Evolutionary conservation across 345 rosid genomes (phyloP).

Genomic region (Brassica rapa): DNA sequence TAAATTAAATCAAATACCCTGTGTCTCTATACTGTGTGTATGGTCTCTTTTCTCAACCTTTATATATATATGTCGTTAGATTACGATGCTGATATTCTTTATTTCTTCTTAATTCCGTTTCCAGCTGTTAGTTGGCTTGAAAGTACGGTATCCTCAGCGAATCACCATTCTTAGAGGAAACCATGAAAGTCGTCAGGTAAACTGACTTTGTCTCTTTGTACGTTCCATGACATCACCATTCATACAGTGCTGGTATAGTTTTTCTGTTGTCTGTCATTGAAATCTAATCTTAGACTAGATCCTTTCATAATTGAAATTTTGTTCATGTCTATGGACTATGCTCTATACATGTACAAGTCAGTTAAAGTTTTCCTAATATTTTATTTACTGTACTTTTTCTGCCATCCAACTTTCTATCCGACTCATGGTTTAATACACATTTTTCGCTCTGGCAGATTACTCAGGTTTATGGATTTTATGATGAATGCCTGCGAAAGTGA

Average conservation of each 20-base stretch:
- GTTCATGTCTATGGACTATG: background rate
- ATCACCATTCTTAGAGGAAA: conserved; percentile 88
- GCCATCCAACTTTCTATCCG: background rate
- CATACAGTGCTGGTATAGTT: background rate
- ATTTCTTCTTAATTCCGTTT: conserved; percentile 9
- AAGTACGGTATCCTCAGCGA: conserved; percentile 80
- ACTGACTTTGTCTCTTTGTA: conserved; percentile 5
- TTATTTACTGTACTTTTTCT: conserved; percentile 2
- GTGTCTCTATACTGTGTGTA: background rate
- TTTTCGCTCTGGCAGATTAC: conserved; percentile 70
- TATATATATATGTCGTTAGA: background rate
- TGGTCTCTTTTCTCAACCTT: background rate
- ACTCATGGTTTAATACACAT: conserved; percentile 34
- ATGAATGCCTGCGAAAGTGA: conserved; percentile 97
- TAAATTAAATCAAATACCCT: background rate
- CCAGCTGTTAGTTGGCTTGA: conserved; percentile 77
- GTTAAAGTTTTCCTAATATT: background rate
- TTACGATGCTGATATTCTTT: conserved; percentile 15
- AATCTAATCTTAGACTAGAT: background rate
- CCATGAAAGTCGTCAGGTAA: conserved; percentile 92
- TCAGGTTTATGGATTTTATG: conserved; percentile 99
- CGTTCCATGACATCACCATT: too few relatives aligned
- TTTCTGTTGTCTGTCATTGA: background rate
- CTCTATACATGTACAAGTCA: background rate
- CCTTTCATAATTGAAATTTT: background rate